Percentiles rank a stretch among this genome's conserved stretches.
These are phyloP conservation scores for Myxozyma neglecta DNA, from an alignment of 805 yeast genomes.

Conservation along the genomic window DNA sequence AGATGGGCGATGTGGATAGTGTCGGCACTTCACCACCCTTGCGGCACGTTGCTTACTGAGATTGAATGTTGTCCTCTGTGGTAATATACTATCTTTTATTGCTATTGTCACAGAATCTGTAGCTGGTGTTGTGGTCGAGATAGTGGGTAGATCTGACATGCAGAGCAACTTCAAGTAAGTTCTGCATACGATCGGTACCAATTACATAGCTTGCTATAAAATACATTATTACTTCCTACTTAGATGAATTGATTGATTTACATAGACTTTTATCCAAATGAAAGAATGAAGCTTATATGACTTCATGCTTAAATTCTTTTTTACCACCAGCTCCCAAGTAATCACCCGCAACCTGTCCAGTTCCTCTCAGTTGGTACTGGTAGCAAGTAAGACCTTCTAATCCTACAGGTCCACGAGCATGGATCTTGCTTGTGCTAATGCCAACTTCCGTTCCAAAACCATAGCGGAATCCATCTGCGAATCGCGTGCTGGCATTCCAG, in stretches of 20 bases:
- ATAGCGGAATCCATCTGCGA: constrained; percentile 97
- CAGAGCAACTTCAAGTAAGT: too few relatives aligned
- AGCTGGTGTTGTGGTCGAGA: background rate
- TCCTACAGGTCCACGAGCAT: constrained; percentile 98
- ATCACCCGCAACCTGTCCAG: constrained; percentile 90
- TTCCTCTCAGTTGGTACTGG: constrained; percentile 88
- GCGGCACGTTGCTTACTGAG: constrained; percentile 30
- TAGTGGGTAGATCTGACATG: background rate
- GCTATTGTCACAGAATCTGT: background rate
- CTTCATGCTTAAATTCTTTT: constrained; percentile 65
- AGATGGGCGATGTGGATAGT: constrained; percentile 36
- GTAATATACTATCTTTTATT: background rate
- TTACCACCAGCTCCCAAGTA: constrained; percentile 92
- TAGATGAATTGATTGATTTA: background rate
- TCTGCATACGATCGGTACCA: too few relatives aligned
- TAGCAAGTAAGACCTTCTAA: constrained; percentile 94
- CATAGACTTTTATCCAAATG: background rate
- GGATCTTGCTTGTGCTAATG: constrained; percentile 92
- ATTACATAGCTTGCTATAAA: too few relatives aligned
- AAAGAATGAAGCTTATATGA: background rate
- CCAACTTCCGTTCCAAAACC: constrained; percentile 99
- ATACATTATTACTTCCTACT: too few relatives aligned
- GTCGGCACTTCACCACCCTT: constrained; percentile 34
- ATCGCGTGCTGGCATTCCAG: constrained; percentile 96
- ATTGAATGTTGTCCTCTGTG: constrained; percentile 13